Evolutionary conservation across 2,329 filamentous ascomycete genomes (phyloP).

Genomic region (Aaosphaeria pasadenensis): DNA sequence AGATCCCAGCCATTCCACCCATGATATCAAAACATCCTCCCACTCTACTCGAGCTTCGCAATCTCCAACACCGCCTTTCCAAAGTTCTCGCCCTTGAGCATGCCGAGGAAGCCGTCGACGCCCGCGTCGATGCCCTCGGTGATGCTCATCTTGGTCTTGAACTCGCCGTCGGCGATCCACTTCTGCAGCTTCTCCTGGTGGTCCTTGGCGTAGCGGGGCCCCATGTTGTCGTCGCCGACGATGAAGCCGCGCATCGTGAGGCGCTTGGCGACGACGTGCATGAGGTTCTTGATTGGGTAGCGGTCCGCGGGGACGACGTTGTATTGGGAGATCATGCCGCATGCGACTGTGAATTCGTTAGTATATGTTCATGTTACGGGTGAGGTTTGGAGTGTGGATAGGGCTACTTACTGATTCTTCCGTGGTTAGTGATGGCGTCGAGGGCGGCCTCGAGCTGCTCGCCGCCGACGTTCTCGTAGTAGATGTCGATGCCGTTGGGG

Average conservation of each 20-base stretch:
- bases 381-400: not conserved
- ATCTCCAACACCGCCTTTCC: slow-evolving; percentile 81
- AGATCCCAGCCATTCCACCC: not conserved
- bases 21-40: slow-evolving; percentile 20
- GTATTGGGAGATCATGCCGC: slow-evolving; percentile 73
- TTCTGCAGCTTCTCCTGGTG: slow-evolving; percentile 73
- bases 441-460: slow-evolving; percentile 70
- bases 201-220: slow-evolving; percentile 63
- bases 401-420: slow-evolving; percentile 56
- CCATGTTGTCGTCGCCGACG: slow-evolving; percentile 63
- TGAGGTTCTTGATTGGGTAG: slow-evolving; percentile 66
- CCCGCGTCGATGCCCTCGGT: slow-evolving; percentile 78
- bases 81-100: slow-evolving; percentile 77
- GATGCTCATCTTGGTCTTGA: slow-evolving; percentile 67
- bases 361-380: not conserved
- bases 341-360: slow-evolving; percentile 37
- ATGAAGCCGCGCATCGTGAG: slow-evolving; percentile 75
- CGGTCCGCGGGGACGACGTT: slow-evolving; percentile 58
- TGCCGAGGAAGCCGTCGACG: slow-evolving; percentile 68
- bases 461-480: slow-evolving; percentile 78
- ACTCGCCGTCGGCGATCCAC: slow-evolving; percentile 72
- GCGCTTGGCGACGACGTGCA: slow-evolving; percentile 64
- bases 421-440: slow-evolving; percentile 60
- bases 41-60: slow-evolving; percentile 30
- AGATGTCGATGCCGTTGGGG: slow-evolving; percentile 77